Base-by-base conservation (phyloP, 2,329 filamentous ascomycete species). In the Talaromyces islandicus region DNA sequence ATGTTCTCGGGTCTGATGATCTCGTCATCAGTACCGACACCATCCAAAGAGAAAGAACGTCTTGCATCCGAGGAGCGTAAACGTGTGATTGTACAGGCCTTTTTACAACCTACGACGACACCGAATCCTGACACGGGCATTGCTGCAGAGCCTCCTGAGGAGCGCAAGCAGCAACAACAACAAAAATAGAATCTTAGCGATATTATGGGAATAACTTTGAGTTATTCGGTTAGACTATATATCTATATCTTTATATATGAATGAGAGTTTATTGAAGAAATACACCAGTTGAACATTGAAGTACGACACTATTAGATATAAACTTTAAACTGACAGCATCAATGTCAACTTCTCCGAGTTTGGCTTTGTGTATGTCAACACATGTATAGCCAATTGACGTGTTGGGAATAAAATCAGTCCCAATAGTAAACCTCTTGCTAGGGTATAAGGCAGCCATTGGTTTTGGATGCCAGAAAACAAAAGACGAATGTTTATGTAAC, bases 51-150 rank as follows among this genome's bases (percentile, higher is more conserved):
- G 6, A 85, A 84, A 73, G 88, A 89, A 62, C 83, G 77, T 64
- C 86, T 80, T 62, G 74, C 77, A 0, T 73, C 80, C 14, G 85
- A 87, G 64, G 89, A 89, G 60, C 83, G 84, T 70, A 88, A 86
- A 77, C 80, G 81, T 59, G 81, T 81, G 10, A 75, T 92, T 12
- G 70, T 95, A 30, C 89, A 92, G 70, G 76, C 91, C 29, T 95
- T 95, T 65, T 69, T 91, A 61, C 78, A 75, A 53, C 71, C 72
- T 55, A 69, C 71, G 55, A 70, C 67, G 1, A 71, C 73, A 7
- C 72, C 75, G 65, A 69, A 69, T 61, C 61, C 65, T 19, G 72
- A 71, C 3, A 29, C 48, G 4, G 48, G 1, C 69, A 71, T n/a
- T 73, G 70, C 6, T 70, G 72, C 14, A 69, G 71, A 43, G 32